Evolutionary conservation across 441 rosid species (phyloP).

Genomic region (Daphne laureola): DNA sequence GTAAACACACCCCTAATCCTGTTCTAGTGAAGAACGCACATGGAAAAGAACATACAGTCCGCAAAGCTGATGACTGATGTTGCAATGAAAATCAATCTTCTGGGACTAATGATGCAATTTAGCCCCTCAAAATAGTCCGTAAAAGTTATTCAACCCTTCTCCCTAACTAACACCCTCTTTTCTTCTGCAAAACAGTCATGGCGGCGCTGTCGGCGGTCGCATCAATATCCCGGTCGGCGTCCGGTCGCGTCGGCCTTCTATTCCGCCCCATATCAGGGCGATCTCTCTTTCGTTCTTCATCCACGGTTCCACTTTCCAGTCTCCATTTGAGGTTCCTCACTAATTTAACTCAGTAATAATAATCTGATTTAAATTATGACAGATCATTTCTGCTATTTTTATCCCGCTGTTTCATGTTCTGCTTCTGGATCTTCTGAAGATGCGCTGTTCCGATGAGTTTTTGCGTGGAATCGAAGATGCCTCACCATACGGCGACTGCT

Average conservation of each 20-base stretch:
- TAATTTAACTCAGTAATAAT: not conserved
- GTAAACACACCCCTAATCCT: too few relatives aligned
- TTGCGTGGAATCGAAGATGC: constrained; percentile 75
- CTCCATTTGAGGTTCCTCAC: constrained; percentile 46
- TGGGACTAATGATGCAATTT: too few relatives aligned
- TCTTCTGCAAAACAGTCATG: constrained; percentile 21
- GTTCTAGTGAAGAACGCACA: too few relatives aligned
- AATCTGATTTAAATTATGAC: not conserved
- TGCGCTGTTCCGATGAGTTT: constrained; percentile 63
- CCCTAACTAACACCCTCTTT: too few relatives aligned
- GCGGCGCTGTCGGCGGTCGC: constrained; percentile 61
- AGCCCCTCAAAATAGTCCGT: too few relatives aligned
- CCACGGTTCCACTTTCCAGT: constrained; percentile 34
- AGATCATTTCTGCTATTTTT: not conserved
- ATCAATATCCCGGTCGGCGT: constrained; percentile 60
- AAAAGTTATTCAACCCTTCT: too few relatives aligned
- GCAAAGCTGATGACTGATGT: too few relatives aligned
- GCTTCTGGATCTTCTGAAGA: constrained; percentile 27
- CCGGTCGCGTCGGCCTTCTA: constrained; percentile 50
- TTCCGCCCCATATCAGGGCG: constrained; percentile 36
- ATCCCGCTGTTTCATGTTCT: too few relatives aligned
- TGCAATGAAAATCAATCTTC: too few relatives aligned
- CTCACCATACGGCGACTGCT: constrained; percentile 83
- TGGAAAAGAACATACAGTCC: too few relatives aligned
- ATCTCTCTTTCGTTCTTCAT: constrained; percentile 36